Base-by-base conservation (phyloP, 805 yeast genomes). In the Schwanniomyces pseudopolymorphus region DNA sequence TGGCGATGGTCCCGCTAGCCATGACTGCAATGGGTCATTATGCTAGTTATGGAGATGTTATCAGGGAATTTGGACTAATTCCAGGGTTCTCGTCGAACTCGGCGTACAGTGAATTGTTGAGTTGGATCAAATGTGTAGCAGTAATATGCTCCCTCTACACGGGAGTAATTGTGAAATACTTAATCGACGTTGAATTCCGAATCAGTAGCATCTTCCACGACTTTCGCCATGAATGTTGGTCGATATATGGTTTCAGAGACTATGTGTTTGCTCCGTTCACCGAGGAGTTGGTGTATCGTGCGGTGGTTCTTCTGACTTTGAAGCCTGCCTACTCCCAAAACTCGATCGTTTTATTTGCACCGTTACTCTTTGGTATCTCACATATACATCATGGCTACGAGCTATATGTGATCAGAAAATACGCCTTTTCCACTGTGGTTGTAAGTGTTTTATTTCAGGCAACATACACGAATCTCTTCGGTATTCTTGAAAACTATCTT, bases 361-460 rank as follows among this genome's bases (percentile, higher is more conserved):
- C 96, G 1, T 55, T 81, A 6, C 72, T 81, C 46, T 89, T 89
- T 67, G 90, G 91, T 1, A 55, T 85, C 21, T 94, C 95, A 0
- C 96, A 89, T 63, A 42, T 85, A 19, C 92, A 89, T 58, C 96
- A 89, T 60, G 89, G 80, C 2, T 70, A 70, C 51, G 83, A 79
- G 45, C 52, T 77, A 38, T 70, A 70, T 49, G 50, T 50, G 33
- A 49, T 46, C 44, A 63, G 56, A 8, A 51, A 61, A 1, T 37
- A 56, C 5, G 59, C 69, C 2, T 14, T 68, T 2, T 31, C 49
- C 0, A 55, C 64, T 14, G 70, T 82, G 1, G 25, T 74, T 1
- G 31, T 72, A 4, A 58, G 65, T 5, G 67, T 77, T 2, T 16
- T 60, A 0, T 72, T 83, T 47, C 96, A 89, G 53, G 64, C 83